These are phyloP conservation scores for Fusarium pininemorale DNA, from an alignment of 2,329 filamentous ascomycete genomes.

Conservation along the genomic window DNA sequence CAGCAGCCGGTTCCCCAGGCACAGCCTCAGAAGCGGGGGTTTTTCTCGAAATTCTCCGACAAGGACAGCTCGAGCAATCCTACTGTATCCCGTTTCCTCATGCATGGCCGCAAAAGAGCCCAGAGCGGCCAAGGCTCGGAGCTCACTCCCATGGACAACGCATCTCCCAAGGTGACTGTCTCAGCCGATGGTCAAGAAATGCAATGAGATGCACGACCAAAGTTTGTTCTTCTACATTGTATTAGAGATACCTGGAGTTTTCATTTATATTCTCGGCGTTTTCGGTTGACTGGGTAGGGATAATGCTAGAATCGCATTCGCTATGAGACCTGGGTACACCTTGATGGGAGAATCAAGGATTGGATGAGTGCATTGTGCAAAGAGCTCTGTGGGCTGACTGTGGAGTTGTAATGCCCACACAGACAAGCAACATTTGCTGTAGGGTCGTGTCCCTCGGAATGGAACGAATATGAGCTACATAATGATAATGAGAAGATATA, in stretches of 20 bases:
- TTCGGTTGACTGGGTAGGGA: slow-evolving; percentile 31
- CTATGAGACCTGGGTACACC: slow-evolving; percentile 27
- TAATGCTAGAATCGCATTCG: slow-evolving; percentile 41
- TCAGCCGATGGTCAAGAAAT: slow-evolving; percentile 42
- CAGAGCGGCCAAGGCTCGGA: slow-evolving; percentile 74
- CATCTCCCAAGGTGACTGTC: slow-evolving; percentile 41
- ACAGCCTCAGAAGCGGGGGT: slow-evolving; percentile 65
- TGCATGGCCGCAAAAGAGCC: slow-evolving; percentile 76
- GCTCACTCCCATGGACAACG: slow-evolving; percentile 68
- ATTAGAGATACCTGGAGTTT: slow-evolving; percentile 43
- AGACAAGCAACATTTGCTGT: slow-evolving; percentile 2
- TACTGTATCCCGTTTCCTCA: slow-evolving; percentile 67
- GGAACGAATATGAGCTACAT: slow-evolving; percentile 34
- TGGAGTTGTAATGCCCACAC: neutral
- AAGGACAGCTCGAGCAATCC: slow-evolving; percentile 48
- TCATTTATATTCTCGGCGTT: slow-evolving; percentile 38
- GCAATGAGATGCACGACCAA: slow-evolving; percentile 25
- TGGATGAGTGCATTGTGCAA: slow-evolving; percentile 12
- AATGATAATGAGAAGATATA: slow-evolving; percentile 41
- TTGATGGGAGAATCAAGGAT: slow-evolving; percentile 18
- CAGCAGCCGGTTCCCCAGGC: slow-evolving; percentile 32
- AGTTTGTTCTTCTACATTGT: slow-evolving; percentile 35
- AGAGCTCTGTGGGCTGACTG: neutral
- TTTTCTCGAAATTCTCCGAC: slow-evolving; percentile 80
- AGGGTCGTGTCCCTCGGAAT: slow-evolving; percentile 11